Conservation (phyloP, 805 yeast genomes). For the Nakazawaea laoshanensis region DNA sequence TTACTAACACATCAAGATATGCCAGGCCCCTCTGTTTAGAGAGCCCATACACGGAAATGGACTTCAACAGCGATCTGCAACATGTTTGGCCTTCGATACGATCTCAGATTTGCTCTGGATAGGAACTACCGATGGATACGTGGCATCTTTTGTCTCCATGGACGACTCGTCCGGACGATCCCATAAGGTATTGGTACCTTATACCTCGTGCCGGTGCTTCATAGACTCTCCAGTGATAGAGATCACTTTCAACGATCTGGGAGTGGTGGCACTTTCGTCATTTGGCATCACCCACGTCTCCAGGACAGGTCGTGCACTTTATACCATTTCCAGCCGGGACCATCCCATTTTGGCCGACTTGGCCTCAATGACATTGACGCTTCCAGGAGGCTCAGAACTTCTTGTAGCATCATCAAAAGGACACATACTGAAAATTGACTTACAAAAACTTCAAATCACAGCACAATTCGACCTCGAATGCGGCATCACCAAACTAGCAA, state of each 20-base stretch:
- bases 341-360: slow-evolving; percentile 24
- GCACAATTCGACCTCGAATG: slow-evolving; percentile 30
- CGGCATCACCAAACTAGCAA: slow-evolving; percentile 38
- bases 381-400: slow-evolving; percentile 31
- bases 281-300: slow-evolving; percentile 44
- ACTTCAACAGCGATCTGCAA: slow-evolving; percentile 20
- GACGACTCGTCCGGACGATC: slow-evolving; percentile 12
- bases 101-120: slow-evolving; percentile 78
- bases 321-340: slow-evolving; percentile 13
- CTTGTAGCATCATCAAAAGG: slow-evolving; percentile 32
- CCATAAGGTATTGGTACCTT: slow-evolving; percentile 42
- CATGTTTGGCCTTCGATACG: slow-evolving; percentile 50
- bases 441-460: slow-evolving; percentile 25
- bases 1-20: slow-evolving; percentile 17
- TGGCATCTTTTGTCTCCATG: slow-evolving; percentile 23
- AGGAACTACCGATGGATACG: slow-evolving; percentile 58
- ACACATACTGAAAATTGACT: slow-evolving; percentile 31
- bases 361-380: slow-evolving; percentile 31
- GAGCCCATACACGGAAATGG: slow-evolving; percentile 15
- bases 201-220: slow-evolving; percentile 45
- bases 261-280: slow-evolving; percentile 48
- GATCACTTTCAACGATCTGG: slow-evolving; percentile 44
- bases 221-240: slow-evolving; percentile 35
- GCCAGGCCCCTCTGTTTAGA: slow-evolving; percentile 19
- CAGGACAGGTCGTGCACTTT: slow-evolving; percentile 45